These are phyloP conservation scores for Alternaria conjuncta DNA, from an alignment of 2,329 filamentous ascomycete species.

Conservation along the genomic window DNA sequence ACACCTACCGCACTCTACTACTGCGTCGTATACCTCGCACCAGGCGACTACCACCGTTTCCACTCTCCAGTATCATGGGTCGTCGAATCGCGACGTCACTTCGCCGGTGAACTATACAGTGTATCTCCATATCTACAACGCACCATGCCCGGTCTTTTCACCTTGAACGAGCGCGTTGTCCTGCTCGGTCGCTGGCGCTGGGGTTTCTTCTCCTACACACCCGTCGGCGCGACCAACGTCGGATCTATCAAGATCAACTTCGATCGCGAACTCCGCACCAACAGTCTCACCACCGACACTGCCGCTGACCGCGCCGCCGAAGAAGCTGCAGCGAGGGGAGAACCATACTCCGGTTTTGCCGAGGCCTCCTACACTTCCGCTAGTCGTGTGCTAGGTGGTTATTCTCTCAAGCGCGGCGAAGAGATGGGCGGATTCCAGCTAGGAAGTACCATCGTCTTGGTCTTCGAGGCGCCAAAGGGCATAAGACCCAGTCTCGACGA, in stretches of 20 bases:
- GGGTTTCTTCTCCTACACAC: conserved; percentile 96
- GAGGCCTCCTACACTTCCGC: conserved; percentile 88
- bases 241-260: conserved; percentile 98
- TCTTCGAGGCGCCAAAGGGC: conserved; percentile 89
- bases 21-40: conserved; percentile 92
- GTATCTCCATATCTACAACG: conserved; percentile 95
- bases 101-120: conserved; percentile 93
- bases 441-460: conserved; percentile 91
- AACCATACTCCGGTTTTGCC: conserved; percentile 86
- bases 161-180: conserved; percentile 93
- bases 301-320: conserved; percentile 86
- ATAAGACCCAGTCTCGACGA: conserved; percentile 62
- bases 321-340: conserved; percentile 74
- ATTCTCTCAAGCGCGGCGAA: conserved; percentile 84
- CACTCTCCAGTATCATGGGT: conserved; percentile 97
- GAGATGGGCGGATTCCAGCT: conserved; percentile 99
- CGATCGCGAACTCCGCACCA: conserved; percentile 90
- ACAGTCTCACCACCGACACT: conserved; percentile 90
- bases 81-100: conserved; percentile 92
- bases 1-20: conserved; percentile 80
- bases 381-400: conserved; percentile 77
- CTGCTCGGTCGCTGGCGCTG: conserved; percentile 93
- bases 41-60: conserved; percentile 98
- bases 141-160: conserved; percentile 91
- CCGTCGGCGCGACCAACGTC: conserved; percentile 96